Percentiles rank a stretch among this genome's conserved stretches.
Evolutionary conservation across 106 monocot species (phyloP).

Genomic region (Posidonia australis): DNA sequence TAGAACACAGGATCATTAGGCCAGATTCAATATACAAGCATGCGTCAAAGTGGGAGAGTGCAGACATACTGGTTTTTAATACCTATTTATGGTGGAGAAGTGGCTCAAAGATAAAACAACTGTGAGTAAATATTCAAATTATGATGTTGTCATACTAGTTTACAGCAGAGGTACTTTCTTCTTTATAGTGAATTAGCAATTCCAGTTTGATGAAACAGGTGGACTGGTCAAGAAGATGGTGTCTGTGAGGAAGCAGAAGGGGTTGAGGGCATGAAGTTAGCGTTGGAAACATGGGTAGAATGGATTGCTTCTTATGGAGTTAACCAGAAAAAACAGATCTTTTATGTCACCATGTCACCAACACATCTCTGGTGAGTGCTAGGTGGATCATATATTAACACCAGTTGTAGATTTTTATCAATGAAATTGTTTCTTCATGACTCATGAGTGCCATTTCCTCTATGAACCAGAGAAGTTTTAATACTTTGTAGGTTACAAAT

Average conservation of each 20-base stretch:
- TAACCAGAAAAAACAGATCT: constrained; percentile 30
- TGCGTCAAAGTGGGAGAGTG: constrained; percentile 57
- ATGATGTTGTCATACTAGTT: not conserved
- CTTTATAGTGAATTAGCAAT: not conserved
- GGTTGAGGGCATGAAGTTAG: constrained; percentile 50
- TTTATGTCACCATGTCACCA: constrained; percentile 81
- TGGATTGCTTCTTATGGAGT: constrained; percentile 43
- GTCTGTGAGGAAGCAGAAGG: constrained; percentile 54
- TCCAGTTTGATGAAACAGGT: constrained; percentile 13
- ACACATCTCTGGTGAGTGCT: constrained; percentile 76
- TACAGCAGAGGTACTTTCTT: not conserved
- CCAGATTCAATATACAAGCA: constrained; percentile 48
- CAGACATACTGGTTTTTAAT: constrained; percentile 70
- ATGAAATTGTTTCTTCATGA: too few species aligned
- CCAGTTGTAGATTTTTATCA: too few species aligned
- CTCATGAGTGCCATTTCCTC: too few species aligned
- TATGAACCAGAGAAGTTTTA: too few species aligned
- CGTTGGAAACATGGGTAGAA: constrained; percentile 59
- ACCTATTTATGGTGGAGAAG: constrained; percentile 85
- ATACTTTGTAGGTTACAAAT: too few species aligned
- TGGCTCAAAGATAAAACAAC: constrained; percentile 55
- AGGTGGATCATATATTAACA: not conserved
- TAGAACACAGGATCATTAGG: constrained; percentile 54
- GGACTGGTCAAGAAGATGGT: constrained; percentile 26
- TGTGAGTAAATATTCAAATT: constrained; percentile 56